Base-by-base conservation (phyloP, 176 grass and related monocot species). In the Carex myosuroides region DNA sequence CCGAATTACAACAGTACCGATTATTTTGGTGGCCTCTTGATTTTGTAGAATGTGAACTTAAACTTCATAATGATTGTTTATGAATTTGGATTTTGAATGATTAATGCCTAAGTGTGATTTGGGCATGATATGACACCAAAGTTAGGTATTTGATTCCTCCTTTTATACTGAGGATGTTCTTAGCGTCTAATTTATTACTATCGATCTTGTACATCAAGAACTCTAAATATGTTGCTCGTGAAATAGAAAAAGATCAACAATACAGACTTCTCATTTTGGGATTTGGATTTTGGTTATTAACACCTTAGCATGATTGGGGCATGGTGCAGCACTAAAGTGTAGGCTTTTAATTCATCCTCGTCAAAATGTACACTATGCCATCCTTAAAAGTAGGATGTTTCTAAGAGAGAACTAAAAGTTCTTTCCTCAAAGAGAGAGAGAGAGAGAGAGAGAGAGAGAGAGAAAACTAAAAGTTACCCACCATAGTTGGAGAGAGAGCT, bases 401-500 rank as follows among this genome's bases (percentile, higher is more conserved):
- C 60, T 79, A 67, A 64, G 20, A 80, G 86, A 55, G 37, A 9
- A 21, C 24, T 55, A 6, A 56, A 77, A 30, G 14, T 77, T 77
- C 37, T 39, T 39, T 39, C 37, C 37, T 39, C 37, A 39, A 39
- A 39, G 33, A 39, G 33, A 64, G 20, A 79, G 86, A 29, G 35
- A 17, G 5, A 64, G 20, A 80, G 86, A 30, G 37, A 17, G 12
- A 64, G 20, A 80, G 86, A 55, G 37, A 17, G 11, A 64, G 20
- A 80, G 86, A 54, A 18, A 17, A 21, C 24, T 55, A 6, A 56
- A 77, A 30, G 14, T 77, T 77, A 77, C 60, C 26, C 86, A 98
- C 96, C 93, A 98, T 98, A 77, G 93, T 95, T 57, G 96, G 96
- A 22, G 96, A 98, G 8, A 98, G 80, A 30, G 96, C 96, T 82